phyloP scores from a whole-genome alignment of 2,329 filamentous ascomycete genomes.

The Epichloe brachyelytri region DNA sequence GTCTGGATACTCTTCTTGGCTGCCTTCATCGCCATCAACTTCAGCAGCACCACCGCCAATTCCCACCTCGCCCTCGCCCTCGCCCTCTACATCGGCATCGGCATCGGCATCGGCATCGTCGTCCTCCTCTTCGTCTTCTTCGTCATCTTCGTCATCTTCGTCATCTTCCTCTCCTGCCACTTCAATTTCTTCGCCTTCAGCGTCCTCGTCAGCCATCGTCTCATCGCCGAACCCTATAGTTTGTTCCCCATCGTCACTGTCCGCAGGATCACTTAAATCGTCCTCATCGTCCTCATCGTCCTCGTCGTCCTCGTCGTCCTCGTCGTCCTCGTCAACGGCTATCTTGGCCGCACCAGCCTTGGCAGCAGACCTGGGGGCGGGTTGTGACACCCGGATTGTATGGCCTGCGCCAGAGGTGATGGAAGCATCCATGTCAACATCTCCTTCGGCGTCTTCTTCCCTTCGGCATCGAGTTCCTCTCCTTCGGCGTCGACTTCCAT shows the following conservation, averaged over 20 bases:
- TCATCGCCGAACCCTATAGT: conserved; percentile 29
- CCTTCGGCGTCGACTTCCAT: conserved; percentile 26
- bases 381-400: conserved; percentile 36
- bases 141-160: conserved; percentile 27
- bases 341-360: conserved; percentile 21
- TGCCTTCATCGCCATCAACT: conserved; percentile 31
- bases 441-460: conserved; percentile 19
- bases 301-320: conserved; percentile 34
- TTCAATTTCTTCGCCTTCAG: conserved; percentile 32
- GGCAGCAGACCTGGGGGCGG: conserved; percentile 23
- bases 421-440: conserved; percentile 32
- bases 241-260: conserved; percentile 32
- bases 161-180: conserved; percentile 30
- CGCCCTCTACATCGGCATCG: conserved; percentile 18
- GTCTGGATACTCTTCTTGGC: conserved; percentile 38
- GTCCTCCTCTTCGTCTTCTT: conserved; percentile 25
- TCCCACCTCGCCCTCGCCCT: conserved; percentile 23
- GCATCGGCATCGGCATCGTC: conserved; percentile 26
- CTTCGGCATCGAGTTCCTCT: conserved; percentile 27
- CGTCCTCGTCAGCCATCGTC: conserved; percentile 34
- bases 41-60: conserved; percentile 24
- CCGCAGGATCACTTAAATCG: conserved; percentile 40
- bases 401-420: conserved; percentile 16
- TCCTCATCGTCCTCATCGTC: conserved; percentile 40
- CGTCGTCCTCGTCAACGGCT: conserved; percentile 28